Base-by-base conservation (phyloP, 2,329 filamentous ascomycete genomes). In the Colletotrichum liriopes region DNA sequence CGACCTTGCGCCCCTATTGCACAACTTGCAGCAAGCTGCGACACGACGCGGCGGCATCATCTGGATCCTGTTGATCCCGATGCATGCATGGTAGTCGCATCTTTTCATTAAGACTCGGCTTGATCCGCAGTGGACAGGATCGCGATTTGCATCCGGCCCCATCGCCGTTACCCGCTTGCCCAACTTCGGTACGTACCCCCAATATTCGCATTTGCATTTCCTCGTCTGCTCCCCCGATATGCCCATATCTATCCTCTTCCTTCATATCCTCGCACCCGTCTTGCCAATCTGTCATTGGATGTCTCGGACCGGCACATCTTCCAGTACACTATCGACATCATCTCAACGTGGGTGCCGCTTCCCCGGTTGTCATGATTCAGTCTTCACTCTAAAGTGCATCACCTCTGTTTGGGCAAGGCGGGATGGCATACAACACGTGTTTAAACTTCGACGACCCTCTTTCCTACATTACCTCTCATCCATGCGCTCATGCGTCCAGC, bases 61-160 rank as follows among this genome's bases (percentile, higher is more conserved):
- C 35, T 70, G 32, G 16, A 59, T 65, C 60, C 23, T 70, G 5
- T 54, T 64, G 39, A 47, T 55, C 47, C 23, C 54, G 65, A 71
- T 65, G 65, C 45, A 65, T 72, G 70, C 65, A 72, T 70, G 70
- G 45, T 64, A 70, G 65, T 69, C 45, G 65, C 66, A 47, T 64
- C 59, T 65, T 60, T 51, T 55, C 35, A 70, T 45, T 39, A 72
- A 65, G 65, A 72, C 70, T 70, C 65, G 66, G 60, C 65, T 58
- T 72, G 66, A 72, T 72, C 70, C 70, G 60, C 66, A 72, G 65
- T 72, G 70, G 70, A 72, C 65, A 56, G 65, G 65, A 65, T 72
- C 70, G 60, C 66, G 70, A 70, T 72, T 63, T 64, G 65, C 52
- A 49, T 63, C 59, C 59, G 70, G 66, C 70, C 70, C 70, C 70